A percentile compares a stretch with the other conserved stretches of the same genome.
Evolutionary conservation across 75 land plant species (phyloP).

Genomic region (Cunninghamia lanceolata): DNA sequence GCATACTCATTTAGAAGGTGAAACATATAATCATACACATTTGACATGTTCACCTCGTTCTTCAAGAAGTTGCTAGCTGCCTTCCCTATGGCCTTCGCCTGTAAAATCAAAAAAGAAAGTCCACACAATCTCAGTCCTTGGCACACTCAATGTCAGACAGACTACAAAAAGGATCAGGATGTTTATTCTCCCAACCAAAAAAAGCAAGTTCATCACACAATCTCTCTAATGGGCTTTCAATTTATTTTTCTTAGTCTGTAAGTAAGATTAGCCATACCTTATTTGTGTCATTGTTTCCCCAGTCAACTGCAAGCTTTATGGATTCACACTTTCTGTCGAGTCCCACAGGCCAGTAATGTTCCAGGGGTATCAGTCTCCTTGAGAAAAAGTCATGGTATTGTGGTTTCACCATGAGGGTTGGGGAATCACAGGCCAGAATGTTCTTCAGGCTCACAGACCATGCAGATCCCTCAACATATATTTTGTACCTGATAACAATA

Average conservation of each 20-base stretch:
- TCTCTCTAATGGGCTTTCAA: background rate
- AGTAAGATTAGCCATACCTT: conserved; percentile 21
- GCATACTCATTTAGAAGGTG: conserved; percentile 61
- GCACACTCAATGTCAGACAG: too few relatives aligned
- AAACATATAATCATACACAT: conserved; percentile 77
- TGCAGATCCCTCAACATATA: conserved; percentile 64
- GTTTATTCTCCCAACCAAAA: too few relatives aligned
- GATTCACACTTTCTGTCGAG: conserved; percentile 37
- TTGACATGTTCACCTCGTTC: conserved; percentile 52
- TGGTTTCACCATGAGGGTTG: conserved; percentile 39
- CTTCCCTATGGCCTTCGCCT: conserved; percentile 43
- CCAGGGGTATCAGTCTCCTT: conserved; percentile 41
- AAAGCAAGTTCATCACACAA: background rate
- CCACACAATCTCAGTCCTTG: background rate
- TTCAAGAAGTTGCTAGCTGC: conserved; percentile 39
- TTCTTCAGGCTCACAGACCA: conserved; percentile 79
- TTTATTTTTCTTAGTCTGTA: background rate
- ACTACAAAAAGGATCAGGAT: too few relatives aligned
- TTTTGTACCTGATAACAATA: conserved; percentile 46
- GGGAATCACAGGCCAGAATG: conserved; percentile 68
- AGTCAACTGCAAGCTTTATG: conserved; percentile 54
- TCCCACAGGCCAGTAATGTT: conserved; percentile 56
- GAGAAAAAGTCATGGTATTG: conserved; percentile 54
- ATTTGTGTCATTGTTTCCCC: conserved; percentile 53
- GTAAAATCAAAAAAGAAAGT: background rate